A percentile compares a stretch with the other conserved stretches of the same genome.
Conservation (phyloP, 2,329 filamentous ascomycete species). For the Botryotinia narcissicola region DNA sequence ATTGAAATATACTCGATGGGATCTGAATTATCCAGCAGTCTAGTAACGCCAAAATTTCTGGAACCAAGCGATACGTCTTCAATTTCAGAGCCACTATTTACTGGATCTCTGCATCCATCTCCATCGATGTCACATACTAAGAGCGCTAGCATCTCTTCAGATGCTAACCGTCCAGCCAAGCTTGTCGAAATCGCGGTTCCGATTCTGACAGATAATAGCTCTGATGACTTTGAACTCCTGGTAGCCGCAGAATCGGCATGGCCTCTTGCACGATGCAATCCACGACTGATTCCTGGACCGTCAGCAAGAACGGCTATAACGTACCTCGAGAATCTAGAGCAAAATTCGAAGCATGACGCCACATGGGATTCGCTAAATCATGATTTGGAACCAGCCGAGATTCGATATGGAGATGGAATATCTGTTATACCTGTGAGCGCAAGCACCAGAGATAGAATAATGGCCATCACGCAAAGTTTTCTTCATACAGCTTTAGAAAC, state of each 20-base stretch:
- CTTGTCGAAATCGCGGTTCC: constrained; percentile 1
- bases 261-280: constrained; percentile 53
- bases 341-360: constrained; percentile 48
- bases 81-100: constrained; percentile 7
- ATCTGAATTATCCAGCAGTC: constrained; percentile 5
- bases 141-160: constrained; percentile 20
- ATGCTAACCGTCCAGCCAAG: constrained; percentile 11
- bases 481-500: constrained; percentile 69
- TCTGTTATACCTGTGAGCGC: constrained; percentile 47
- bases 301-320: constrained; percentile 52
- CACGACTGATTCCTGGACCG: constrained; percentile 44
- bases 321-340: constrained; percentile 51
- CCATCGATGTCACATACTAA: constrained; percentile 22
- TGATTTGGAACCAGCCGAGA: constrained; percentile 35
- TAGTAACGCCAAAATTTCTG: constrained; percentile 10
- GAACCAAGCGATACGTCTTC: constrained; percentile 15
- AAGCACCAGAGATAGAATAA: constrained; percentile 62
- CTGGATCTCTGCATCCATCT: constrained; percentile 19
- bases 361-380: constrained; percentile 47
- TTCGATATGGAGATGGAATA: constrained; percentile 24
- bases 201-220: constrained; percentile 38
- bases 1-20: constrained; percentile 40
- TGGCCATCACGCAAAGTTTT: constrained; percentile 70
- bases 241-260: constrained; percentile 50
- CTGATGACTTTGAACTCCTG: constrained; percentile 48